Base-by-base conservation (phyloP, 2,329 filamentous ascomycete genomes). In the Fusarium beomiforme region DNA sequence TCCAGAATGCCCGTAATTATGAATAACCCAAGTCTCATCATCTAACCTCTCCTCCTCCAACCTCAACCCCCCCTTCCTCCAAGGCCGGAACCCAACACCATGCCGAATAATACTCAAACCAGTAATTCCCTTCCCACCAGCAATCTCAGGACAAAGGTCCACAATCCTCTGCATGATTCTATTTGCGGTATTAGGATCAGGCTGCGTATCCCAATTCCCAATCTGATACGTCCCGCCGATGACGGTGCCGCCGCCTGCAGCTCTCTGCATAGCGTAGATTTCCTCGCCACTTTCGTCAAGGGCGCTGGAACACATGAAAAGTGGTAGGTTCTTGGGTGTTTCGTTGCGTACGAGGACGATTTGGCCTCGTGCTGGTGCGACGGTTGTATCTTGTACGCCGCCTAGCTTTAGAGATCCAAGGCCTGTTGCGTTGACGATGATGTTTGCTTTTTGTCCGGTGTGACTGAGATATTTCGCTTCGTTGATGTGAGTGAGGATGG, bases 381-480 rank as follows among this genome's bases (percentile, higher is more conserved):
- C 87, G 4, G 86, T 88, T 57, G 83, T 80, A 77, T 98, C 95
- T 80, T 88, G 85, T 0, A 98, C 95, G 31, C 95, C 95, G 11
- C 93, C 94, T 1, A 98, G 88, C 57, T 87, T 90, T 41, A 87
- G 86, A 0, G 94, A 90, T 11, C 91, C 87, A 6, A 98, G 84
- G 0, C 95, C 95, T 0, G 94, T 95, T 73, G 93, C 93, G 79
- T 98, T 98, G 69, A 98, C 83, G 1, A 97, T 83, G 2, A 97
- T 80, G 72, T 92, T 89, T 3, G 90, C 90, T 16, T 75, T 71
- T 16, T 84, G 79, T 6, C 89, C 88, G 1, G 87, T 85, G 75
- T 91, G 86, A 75, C 79, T 79, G 37, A 82, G 80, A 13, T 42
- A 50, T 72, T 81, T 70, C 0, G 94, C 94, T 39, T 97, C 92